phyloP scores from a whole-genome alignment of 108 stramenopile species.

The Nitzschia palea region DNA sequence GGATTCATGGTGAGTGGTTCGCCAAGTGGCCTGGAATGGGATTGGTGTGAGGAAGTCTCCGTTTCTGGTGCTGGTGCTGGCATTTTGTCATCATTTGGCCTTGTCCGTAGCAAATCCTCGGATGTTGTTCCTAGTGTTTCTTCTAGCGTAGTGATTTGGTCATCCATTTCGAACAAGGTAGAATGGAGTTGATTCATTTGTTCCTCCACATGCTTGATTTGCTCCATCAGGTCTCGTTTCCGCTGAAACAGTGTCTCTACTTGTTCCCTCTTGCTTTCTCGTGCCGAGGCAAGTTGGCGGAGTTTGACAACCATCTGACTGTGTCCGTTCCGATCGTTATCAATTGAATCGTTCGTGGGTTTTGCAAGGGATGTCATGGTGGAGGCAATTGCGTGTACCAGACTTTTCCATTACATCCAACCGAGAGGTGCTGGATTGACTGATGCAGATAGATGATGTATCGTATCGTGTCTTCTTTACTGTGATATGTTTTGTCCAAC shows the following conservation, averaged over 20 bases:
- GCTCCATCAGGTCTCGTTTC: conserved; percentile 26
- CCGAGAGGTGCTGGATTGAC: too few species aligned
- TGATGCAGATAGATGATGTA: too few species aligned
- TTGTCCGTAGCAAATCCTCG: conserved; percentile 3
- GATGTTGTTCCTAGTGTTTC: conserved; percentile 8
- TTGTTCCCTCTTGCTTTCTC: conserved; percentile 27
- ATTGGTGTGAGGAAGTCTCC: too few species aligned
- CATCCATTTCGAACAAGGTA: conserved; percentile 52
- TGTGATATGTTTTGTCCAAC: too few species aligned
- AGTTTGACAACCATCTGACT: not conserved
- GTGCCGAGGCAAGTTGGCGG: not conserved
- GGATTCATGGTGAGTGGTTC: conserved; percentile 15
- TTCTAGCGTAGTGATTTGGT: conserved; percentile 59
- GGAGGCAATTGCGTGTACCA: too few species aligned
- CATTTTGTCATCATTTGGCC: not conserved
- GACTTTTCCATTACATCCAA: too few species aligned
- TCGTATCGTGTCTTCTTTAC: too few species aligned
- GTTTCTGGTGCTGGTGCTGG: not conserved
- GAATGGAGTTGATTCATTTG: not conserved
- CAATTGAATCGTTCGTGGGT: too few species aligned
- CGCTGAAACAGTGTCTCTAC: conserved; percentile 25
- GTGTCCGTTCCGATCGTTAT: too few species aligned
- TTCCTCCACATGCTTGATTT: conserved; percentile 38
- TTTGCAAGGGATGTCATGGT: too few species aligned
- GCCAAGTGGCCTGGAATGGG: too few species aligned